Base-by-base conservation (phyloP, 768 basidiomycete genomes). In the Rhodotorula taiwanensis region DNA sequence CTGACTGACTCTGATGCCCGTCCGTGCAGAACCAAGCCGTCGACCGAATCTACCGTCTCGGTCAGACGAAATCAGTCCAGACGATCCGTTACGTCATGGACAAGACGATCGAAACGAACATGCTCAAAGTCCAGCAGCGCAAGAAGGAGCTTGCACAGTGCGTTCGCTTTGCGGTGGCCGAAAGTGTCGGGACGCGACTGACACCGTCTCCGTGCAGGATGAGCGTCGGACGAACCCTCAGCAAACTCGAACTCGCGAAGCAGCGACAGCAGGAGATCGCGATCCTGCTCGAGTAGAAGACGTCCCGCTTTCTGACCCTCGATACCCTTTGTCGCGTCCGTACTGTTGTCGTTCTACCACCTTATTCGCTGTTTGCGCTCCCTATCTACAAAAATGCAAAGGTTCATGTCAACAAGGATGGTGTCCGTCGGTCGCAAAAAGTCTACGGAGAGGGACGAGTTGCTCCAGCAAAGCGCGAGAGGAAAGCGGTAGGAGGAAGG, bases 81-180 rank as follows among this genome's bases (percentile, higher is more conserved):
- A 91, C 91, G 0, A 80, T 94, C 72, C 95, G 93, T 75, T 81
- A 93, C 60, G 90, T 99, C 73, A 95, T 98, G 70, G 85, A 89
- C 74, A 85, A 91, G 71, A 87, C 90, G 33, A 95, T 99, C 75
- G 95, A 99, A 77, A 87, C 84, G 58, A 85, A 87, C 58, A 81
- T 99, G 71, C 81, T 97, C 52, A 87, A 91, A 76, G 90, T 98
- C 11, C 94, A 99, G 78, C 82, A 81, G 76, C 90, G 92, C 81
- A 99, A 99, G 79, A 61, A 87, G 21, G 89, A 86, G 68, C 78
- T 99, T 60, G 94, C 94, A 47, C 90, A 95, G 71, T 71, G 25
- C 20, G 67, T 58, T 3, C 21, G 18, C n/a, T 18, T 27, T 13
- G 31, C 28, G 36, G 10, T 16, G 10, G 9, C 36, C 36, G 16